phyloP scores from a whole-genome alignment of 1,284 basidiomycete genomes.

The Thelephora terrestris region DNA sequence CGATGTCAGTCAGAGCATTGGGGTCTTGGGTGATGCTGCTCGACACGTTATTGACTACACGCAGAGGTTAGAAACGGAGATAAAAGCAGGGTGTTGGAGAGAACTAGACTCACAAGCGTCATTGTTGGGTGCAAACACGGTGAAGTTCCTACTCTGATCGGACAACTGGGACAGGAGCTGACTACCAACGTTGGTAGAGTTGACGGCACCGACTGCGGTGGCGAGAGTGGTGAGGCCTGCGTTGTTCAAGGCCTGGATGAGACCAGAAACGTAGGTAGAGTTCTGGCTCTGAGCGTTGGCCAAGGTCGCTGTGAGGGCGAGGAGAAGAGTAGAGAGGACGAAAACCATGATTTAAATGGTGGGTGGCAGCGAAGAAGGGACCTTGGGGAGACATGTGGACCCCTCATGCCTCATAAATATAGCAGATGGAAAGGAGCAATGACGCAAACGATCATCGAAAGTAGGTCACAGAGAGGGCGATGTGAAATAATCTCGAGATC shows the following conservation, averaged over 20 bases:
- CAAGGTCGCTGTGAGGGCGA: constrained; percentile 14
- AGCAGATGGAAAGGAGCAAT: not conserved
- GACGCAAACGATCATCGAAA: too few species aligned
- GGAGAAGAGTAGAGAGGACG: constrained; percentile 12
- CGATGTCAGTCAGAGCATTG: constrained; percentile 31
- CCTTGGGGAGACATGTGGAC: not conserved
- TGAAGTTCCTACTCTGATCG: constrained; percentile 24
- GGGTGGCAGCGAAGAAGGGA: not conserved
- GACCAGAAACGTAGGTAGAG: constrained; percentile 20
- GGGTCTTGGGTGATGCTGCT: constrained; percentile 27
- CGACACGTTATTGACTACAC: constrained; percentile 24
- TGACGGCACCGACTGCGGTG: constrained; percentile 24
- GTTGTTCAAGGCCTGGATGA: constrained; percentile 24
- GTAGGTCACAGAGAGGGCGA: too few species aligned
- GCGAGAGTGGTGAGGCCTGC: constrained; percentile 32
- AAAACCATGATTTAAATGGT: not conserved
- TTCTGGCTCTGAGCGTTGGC: constrained; percentile 18
- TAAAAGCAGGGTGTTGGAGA: not conserved
- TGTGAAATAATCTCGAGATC: too few species aligned
- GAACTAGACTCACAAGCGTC: constrained; percentile 28
- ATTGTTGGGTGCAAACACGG: constrained; percentile 41
- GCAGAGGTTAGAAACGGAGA: not conserved
- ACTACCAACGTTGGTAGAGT: constrained; percentile 32
- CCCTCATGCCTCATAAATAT: not conserved
- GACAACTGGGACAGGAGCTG: constrained; percentile 32